Evolutionary conservation across 2,329 filamentous ascomycete genomes (phyloP).

Genomic region (Septoria linicola): DNA sequence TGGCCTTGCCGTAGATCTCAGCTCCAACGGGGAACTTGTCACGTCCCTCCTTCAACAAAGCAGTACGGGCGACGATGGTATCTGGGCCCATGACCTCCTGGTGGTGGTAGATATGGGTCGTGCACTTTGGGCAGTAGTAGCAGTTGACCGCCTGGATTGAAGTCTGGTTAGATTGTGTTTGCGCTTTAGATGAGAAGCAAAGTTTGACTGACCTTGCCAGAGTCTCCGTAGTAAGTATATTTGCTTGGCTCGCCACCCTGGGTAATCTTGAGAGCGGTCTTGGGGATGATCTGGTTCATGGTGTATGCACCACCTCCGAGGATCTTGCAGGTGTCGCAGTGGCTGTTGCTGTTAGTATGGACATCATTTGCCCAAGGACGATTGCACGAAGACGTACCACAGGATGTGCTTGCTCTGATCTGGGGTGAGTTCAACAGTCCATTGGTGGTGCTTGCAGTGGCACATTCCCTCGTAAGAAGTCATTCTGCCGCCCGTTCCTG

Average conservation of each 20-base stretch:
- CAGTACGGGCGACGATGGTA: slow-evolving; percentile 55
- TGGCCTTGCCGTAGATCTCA: slow-evolving; percentile 57
- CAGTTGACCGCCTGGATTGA: slow-evolving; percentile 55
- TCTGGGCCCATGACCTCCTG: slow-evolving; percentile 53
- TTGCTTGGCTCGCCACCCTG: slow-evolving; percentile 50
- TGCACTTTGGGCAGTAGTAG: slow-evolving; percentile 60
- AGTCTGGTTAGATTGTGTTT: no score
- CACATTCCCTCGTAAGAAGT: slow-evolving; percentile 52
- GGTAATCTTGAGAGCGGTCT: slow-evolving; percentile 52
- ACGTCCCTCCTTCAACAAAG: slow-evolving; percentile 46
- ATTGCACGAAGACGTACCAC: slow-evolving; percentile 39
- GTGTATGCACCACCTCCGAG: slow-evolving; percentile 54
- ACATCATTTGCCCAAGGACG: no score
- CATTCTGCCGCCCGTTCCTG: slow-evolving; percentile 37
- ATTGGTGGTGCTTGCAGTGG: slow-evolving; percentile 56
- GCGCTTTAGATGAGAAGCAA: no score
- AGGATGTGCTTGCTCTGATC: slow-evolving; percentile 49
- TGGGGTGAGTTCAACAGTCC: slow-evolving; percentile 51
- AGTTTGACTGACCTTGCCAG: slow-evolving; percentile 38
- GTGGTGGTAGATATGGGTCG: slow-evolving; percentile 56
- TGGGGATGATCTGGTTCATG: slow-evolving; percentile 56
- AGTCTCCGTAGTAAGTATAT: slow-evolving; percentile 58
- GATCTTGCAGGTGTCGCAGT: slow-evolving; percentile 58
- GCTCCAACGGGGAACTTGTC: slow-evolving; percentile 52
- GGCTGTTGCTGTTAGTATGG: slow-evolving; percentile 41